Base-by-base conservation (phyloP, 176 grass and related monocot genomes). In the Tillandsia fasciculata region DNA sequence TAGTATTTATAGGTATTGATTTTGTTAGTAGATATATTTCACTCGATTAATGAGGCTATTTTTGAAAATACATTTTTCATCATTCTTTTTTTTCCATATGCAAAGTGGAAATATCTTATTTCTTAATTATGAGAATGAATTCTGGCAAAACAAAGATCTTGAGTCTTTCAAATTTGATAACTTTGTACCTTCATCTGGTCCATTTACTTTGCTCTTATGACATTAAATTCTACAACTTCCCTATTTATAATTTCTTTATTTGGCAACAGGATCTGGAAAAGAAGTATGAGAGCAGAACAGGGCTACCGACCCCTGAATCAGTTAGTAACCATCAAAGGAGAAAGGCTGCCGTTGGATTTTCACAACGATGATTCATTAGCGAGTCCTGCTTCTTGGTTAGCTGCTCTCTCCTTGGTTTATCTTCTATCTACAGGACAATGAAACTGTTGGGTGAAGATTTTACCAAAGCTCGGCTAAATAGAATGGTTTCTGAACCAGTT, bases 201-300 rank as follows among this genome's bases (percentile, higher is more conserved):
- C 5, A 57, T 72, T 10, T 11, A 3, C 12, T 58, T 59, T 9
- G 29, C 65, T 18, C n/a, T 17, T 2, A 63, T 28, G 49, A 11
- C 49, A 10, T 12, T 77, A 57, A 57, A 26, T 9, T 69, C 26
- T 59, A 7, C 26, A 26, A 42, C 33, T 15, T 27, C 24, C 26
- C 24, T 13, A 12, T 26, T 20, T 77, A 22, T 33, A 56, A 68
- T 24, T 26, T 49, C 11, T 13, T 12, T 61, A 68, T 33, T 71
- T 74, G 12, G 50, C 29, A 53, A 79, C 63, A 97, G 93, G 66
- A 72, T 23, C 49, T 97, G 63, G 93, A 97, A 79, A 81, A 90
- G 61, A 92, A 87, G 76, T 97, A 90, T 3, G 84, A 85, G 74
- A 82, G 79, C 75, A 85, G 13, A 76, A 92, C 93, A 47, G 82